Evolutionary conservation across 2,329 filamentous ascomycete genomes (phyloP), one percentile per base, ranked within the genome.

Genomic region (Calonectria ilicicola): DNA sequence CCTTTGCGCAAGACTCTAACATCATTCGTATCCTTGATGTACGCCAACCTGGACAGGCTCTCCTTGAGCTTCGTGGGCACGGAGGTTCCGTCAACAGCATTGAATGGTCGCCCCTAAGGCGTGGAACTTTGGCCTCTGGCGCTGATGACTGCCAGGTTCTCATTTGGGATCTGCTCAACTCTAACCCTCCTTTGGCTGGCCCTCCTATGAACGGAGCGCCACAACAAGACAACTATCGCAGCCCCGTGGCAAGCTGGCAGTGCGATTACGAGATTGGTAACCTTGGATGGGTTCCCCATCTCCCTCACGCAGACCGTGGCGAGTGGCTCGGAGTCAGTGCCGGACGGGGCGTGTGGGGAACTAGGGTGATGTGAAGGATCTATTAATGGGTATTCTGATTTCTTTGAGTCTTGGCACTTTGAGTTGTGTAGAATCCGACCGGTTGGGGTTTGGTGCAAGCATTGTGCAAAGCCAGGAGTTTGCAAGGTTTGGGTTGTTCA

Each of bases 11-110:
- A 81, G 97, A 98, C 82, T 98, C 95, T 5, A 96, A 93, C 79
- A 87, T 98, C 40, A 96, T 99, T 81, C 95, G 97, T 60, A 98
- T 99, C 67, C 91, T 99, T 35, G 97, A 99, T 80, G 96, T 98
- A 3, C 93, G 97, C 62, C 97, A 99, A 84, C 97, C 97, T 0
- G 97, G 97, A 7, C 97, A 98, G 84, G 97, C 97, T 2, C 89
- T 99, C 5, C 91, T 99, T 29, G 97, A 99, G 83, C 91, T 99
- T 44, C 94, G 94, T 60, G 97, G 97, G 26, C 96, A 99, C 81
- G 91, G 92, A 26, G 94, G 95, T 5, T 85, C 95, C 9, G 90
- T 99, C 70, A 98, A 98, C 85, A 97, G 94, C 80, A 94, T 98
- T 72, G 97, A 99, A 85, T 99, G 97, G 97, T 98, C 95, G 10